These are phyloP conservation scores for Populus alba DNA, from an alignment of 345 rosid genomes.

Conservation along the genomic window DNA sequence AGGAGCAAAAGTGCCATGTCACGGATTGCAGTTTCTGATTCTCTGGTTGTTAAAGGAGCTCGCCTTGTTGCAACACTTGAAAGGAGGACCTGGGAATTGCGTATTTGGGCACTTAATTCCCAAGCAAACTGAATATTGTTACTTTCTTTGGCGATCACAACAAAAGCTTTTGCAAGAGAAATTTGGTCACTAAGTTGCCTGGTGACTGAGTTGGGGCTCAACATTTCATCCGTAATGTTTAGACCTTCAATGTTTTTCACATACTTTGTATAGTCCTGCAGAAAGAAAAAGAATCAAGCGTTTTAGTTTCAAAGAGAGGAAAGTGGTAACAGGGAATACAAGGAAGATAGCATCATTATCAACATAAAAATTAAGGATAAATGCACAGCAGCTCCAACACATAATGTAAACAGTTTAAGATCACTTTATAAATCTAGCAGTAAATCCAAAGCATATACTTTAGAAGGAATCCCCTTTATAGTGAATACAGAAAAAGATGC, in stretches of 20 bases:
- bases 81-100: conserved; percentile 72
- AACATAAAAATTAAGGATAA: not conserved
- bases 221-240: conserved; percentile 81
- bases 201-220: conserved; percentile 66
- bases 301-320: conserved; percentile 2
- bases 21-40: conserved; percentile 68
- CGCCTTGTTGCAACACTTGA: conserved; percentile 77
- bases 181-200: conserved; percentile 90
- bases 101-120: conserved; percentile 95
- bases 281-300: not conserved
- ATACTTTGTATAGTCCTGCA: conserved; percentile 49
- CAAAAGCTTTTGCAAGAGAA: conserved; percentile 83
- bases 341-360: not conserved
- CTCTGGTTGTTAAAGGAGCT: conserved; percentile 57
- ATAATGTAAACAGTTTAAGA: not conserved
- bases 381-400: not conserved
- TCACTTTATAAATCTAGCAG: not conserved
- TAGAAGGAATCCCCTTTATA: not conserved
- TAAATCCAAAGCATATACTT: not conserved
- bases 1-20: conserved; percentile 83
- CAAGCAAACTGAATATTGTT: conserved; percentile 92
- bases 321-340: not conserved
- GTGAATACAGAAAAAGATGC: not conserved
- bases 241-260: conserved; percentile 58
- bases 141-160: conserved; percentile 91